Evolutionary conservation across 129 eudicot genomes (phyloP), one percentile per base, ranked within the genome.

Genomic region (Helianthus tuberosus): DNA sequence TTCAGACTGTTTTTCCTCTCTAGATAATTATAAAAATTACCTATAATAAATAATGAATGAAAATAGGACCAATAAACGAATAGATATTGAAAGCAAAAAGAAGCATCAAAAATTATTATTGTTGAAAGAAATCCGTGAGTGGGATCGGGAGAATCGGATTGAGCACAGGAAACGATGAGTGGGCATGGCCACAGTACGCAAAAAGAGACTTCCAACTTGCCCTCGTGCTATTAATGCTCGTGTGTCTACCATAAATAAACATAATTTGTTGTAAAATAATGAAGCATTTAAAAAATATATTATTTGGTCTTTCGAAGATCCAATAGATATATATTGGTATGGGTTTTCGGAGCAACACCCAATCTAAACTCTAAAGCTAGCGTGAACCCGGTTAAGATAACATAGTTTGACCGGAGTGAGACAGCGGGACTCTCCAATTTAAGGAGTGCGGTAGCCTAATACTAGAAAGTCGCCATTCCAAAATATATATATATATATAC

Each of bases 171-270:
- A 68, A 69, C 64, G 55, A 68, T 67, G 74, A 47, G 29, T 54
- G 38, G 67, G 68, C 70, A 55, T 67, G 68, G 41, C 25, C 74
- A 67, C 80, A 63, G 57, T 50, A 70, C 76, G 57, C 71, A 69
- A 69, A 77, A 69, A 48, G 64, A 69, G 67, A 38, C 62, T 14
- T 27, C 64, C 76, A 77, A 77, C 70, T 69, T 77, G 81, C 16
- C 68, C 72, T 75, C 79, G 65, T 75, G 72, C 54, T 61, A 17
- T 74, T 61, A 61, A 32, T 32, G 66, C 66, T 61, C 66, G 44
- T 61, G 66, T 61, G 66, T 61, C 66, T 61, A 61, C 66, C 1
- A 27, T 27, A 59, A 20, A 27, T 41, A 41, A 41, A 6, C 9
- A 41, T 41, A 6, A 41, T 41, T 41, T 41, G 46, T 41, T 6